Base-by-base conservation (phyloP, 495 filamentous ascomycete species). In the Aspergillus hancockii region DNA sequence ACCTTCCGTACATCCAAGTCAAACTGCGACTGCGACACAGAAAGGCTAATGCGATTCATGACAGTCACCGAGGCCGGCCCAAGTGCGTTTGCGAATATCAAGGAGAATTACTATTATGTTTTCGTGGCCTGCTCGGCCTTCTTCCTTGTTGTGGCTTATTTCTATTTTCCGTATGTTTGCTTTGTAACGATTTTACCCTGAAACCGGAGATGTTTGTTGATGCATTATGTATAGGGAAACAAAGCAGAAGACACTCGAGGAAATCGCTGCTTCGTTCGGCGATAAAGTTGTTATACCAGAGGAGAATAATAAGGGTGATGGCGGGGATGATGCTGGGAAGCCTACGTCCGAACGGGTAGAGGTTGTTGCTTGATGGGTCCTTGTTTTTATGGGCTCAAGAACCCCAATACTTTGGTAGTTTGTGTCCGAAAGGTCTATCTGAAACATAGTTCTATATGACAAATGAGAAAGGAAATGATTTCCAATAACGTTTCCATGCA, bases 21-120 rank as follows among this genome's bases (percentile, higher is more conserved):
- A 14, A 41, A 7, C 16, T n/a, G 38, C n/a, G n/a, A n/a, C n/a
- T n/a, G n/a, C n/a, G n/a, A n/a, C n/a, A n/a, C n/a, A 16, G 13
- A 14, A 18, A 16, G 38, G 10, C 16, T n/a, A 41, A 6, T 16
- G 4, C n/a, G 38, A 12, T 32, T 6, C 19, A 40, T 22, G 8
- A 25, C 34, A 72, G 77, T 85, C 49, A 85, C 83, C 50, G 79
- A 85, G 65, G 83, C 82, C 8, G 83, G 81, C 0, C 83, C 83
- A 9, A 83, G 75, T 52, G 83, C 83, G 2, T 84, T 85, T 59
- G 81, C 81, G 36, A 84, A 76, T 31, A 85, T 85, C 55, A 63
- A 74, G 16, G 77, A 85, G 64, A 85, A 85, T 55, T 85, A 84
- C 62, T 85, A 85, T 61, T 85, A 83, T 52, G 82, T 85, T 32